Evolutionary conservation across 192 early-diverging fungal genomes (phyloP), one percentile per base, ranked within the genome.

Genomic region (Neocallimastix lanati): DNA sequence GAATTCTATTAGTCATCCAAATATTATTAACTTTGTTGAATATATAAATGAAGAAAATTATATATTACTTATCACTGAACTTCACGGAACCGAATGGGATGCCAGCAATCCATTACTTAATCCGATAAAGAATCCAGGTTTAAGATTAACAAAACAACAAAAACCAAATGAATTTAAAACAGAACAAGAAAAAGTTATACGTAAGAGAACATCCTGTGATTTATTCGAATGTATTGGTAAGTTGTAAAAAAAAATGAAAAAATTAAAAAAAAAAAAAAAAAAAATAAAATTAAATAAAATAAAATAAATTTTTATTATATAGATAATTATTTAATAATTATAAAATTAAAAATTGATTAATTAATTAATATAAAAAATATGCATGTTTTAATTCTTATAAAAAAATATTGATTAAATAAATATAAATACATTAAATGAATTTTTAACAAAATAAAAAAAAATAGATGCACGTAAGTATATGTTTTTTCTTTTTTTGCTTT

Each of bases 211-310:
- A 4, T 81, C 83, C 9, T 88, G 85, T 77, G 86, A 88, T 76
- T 78, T 88, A 50, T 88, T 88, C 82, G 87, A 88, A 82, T 88
- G 87, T 78, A 88, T 88, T 18, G 86, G 82, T 86, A 80, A 29
- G 28, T 78, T n/a, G n/a, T n/a, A n/a, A n/a, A n/a, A n/a, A n/a
- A n/a, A n/a, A n/a, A n/a, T n/a, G n/a, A n/a, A n/a, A n/a, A n/a
- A n/a, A n/a, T n/a, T n/a, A n/a, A n/a, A n/a, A n/a, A n/a, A n/a
- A n/a, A n/a, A n/a, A n/a, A n/a, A n/a, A n/a, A n/a, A n/a, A n/a
- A n/a, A n/a, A n/a, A n/a, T n/a, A n/a, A n/a, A n/a, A n/a, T n/a
- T n/a, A n/a, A n/a, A n/a, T n/a, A n/a, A n/a, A n/a, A n/a, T n/a
- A n/a, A n/a, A n/a, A n/a, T n/a, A n/a, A n/a, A n/a, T n/a, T n/a